Evolutionary conservation across 2,329 filamentous ascomycete genomes (phyloP).

Genomic region (Fusarium sp.): DNA sequence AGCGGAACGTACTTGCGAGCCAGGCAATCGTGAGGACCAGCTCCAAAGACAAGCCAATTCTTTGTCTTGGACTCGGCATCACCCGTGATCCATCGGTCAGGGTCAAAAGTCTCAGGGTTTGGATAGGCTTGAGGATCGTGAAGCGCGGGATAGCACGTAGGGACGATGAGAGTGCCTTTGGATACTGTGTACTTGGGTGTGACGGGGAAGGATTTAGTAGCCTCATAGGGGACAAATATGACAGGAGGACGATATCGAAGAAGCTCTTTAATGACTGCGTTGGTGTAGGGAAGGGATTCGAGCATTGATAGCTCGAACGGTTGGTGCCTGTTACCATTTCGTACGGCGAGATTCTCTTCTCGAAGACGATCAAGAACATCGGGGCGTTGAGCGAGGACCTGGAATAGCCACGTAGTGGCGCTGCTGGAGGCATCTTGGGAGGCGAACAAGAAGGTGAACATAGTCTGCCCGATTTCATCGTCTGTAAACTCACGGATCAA

Average conservation of each 20-base stretch:
- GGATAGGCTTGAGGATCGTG: conserved; percentile 60
- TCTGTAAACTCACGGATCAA: conserved; percentile 62
- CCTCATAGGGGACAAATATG: conserved; percentile 63
- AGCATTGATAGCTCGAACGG: conserved; percentile 57
- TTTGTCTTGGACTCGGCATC: conserved; percentile 61
- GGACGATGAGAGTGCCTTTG: conserved; percentile 60
- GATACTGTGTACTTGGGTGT: conserved; percentile 59
- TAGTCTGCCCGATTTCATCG: conserved; percentile 59
- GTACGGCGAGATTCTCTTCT: conserved; percentile 57
- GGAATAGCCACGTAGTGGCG: conserved; percentile 63
- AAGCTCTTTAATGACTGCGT: conserved; percentile 63
- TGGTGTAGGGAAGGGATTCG: conserved; percentile 61
- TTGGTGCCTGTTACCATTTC: conserved; percentile 53
- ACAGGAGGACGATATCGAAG: conserved; percentile 63
- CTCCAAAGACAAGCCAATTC: conserved; percentile 65
- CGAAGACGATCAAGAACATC: conserved; percentile 58
- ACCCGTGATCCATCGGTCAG: conserved; percentile 62
- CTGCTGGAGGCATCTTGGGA: conserved; percentile 64
- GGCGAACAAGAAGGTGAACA: conserved; percentile 65
- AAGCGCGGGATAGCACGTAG: conserved; percentile 61
- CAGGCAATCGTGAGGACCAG: conserved; percentile 61
- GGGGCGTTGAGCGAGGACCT: conserved; percentile 60
- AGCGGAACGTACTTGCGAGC: conserved; percentile 61
- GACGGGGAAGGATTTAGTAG: conserved; percentile 58
- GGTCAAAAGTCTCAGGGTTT: conserved; percentile 58